Percentiles rank a stretch among this genome's conserved stretches.
Evolutionary conservation across 441 rosid genomes (phyloP).

Genomic region (Viola pubescens): DNA sequence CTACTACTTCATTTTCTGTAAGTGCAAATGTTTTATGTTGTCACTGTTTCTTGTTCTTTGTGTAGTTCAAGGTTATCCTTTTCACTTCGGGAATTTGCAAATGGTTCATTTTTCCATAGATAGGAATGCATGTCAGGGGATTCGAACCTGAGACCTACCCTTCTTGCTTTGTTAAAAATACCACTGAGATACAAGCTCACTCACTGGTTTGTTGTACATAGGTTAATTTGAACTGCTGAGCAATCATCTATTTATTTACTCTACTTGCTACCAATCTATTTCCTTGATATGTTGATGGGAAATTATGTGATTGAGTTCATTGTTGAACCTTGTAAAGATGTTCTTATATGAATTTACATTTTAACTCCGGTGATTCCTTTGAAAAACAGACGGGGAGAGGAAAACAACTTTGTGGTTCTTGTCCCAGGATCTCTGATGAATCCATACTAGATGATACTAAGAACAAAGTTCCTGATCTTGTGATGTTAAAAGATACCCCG

Average conservation of each 20-base stretch:
- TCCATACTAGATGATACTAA: slow-evolving; percentile 32
- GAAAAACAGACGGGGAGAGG: slow-evolving; percentile 28
- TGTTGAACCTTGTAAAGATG: slow-evolving; percentile 6
- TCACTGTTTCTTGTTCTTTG: slow-evolving; percentile 1
- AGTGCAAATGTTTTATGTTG: background rate
- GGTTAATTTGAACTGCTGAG: background rate
- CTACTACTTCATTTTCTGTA: slow-evolving; percentile 4
- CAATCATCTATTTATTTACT: background rate
- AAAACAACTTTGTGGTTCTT: slow-evolving; percentile 18
- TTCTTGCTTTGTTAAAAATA: background rate
- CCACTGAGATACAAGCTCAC: too few relatives aligned
- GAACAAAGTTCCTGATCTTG: slow-evolving; percentile 18
- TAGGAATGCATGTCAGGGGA: background rate
- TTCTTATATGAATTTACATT: background rate
- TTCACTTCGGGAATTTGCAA: background rate
- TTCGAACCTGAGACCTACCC: background rate
- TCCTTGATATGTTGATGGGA: background rate
- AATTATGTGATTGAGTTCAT: slow-evolving; percentile 2
- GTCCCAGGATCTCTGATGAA: slow-evolving; percentile 23
- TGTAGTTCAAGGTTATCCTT: background rate
- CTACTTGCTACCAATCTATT: too few relatives aligned
- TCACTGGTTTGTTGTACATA: background rate
- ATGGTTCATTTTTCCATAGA: background rate
- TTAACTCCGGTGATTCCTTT: slow-evolving; percentile 7
- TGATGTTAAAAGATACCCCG: slow-evolving; percentile 24